Evolutionary conservation across 129 eudicot species (phyloP), one percentile per base, ranked within the genome.

Genomic region (Arctium lappa): DNA sequence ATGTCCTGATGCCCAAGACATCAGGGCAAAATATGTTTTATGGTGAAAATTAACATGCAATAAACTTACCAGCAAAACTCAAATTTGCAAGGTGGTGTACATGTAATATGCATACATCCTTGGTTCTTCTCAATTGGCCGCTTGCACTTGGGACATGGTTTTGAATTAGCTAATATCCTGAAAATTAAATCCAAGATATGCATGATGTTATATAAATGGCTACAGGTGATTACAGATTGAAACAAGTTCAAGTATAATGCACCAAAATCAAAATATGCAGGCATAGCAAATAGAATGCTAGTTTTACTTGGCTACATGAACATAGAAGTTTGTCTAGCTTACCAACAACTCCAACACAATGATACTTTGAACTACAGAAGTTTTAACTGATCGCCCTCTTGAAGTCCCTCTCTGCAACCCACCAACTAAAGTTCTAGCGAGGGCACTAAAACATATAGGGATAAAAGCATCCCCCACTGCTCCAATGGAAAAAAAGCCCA

Each of bases 111-210:
- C 97, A 94, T 94, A 84, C 98, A 95, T 31, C 98, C 98, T 89
- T 92, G 98, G 74, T 95, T 95, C 90, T 95, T 95, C 90, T 95
- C 98, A 83, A 95, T 95, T 74, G 98, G 98, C 50, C 97, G 89
- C 90, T 95, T 95, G 93, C 98, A 95, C 83, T 95, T 95, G 18
- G 98, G 98, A 83, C 98, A 95, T 50, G 98, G 98, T 85, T 92
- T 95, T 40, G 98, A 95, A 84, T 95, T 95, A 60, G 98, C 98
- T 70, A 95, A 87, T 87, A 95, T 95, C 98, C 98, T 94, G 91
- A 80, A 79, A 83, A 70, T 33, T 76, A 31, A 75, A 80, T 48
- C 48, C 48, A 80, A 44, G 69, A 46, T 33, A 73, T 50, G 42
- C 70, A 44, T 2, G 18, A 62, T n/a, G 66, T 22, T 78, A 2